Evolutionary conservation across 768 basidiomycete species (phyloP).

Genomic region (Calvatia gigantea): DNA sequence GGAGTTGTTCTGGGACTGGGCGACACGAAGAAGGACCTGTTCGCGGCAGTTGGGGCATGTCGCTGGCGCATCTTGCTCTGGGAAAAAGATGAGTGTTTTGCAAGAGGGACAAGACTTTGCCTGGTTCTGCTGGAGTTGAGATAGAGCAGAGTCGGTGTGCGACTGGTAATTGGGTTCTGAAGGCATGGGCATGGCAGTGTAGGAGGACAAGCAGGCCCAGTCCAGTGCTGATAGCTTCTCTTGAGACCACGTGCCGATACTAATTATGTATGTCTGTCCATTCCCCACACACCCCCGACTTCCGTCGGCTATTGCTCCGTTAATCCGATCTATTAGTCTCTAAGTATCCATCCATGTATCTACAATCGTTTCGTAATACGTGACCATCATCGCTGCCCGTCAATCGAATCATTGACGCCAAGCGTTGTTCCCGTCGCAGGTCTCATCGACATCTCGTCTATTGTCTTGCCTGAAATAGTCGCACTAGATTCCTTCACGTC

Average conservation of each 20-base stretch:
- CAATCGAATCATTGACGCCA: neutral
- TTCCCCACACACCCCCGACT: neutral
- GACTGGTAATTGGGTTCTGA: slow-evolving; percentile 36
- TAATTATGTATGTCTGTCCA: neutral
- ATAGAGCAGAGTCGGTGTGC: neutral
- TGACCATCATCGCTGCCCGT: neutral
- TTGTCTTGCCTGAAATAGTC: neutral
- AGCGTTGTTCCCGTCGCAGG: slow-evolving; percentile 7
- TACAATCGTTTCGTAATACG: neutral
- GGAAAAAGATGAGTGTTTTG: slow-evolving; percentile 5
- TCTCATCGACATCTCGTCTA: slow-evolving; percentile 1
- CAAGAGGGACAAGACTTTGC: slow-evolving; percentile 8
- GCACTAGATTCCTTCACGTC: neutral
- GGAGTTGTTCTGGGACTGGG: slow-evolving; percentile 5
- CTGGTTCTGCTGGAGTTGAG: slow-evolving; percentile 9
- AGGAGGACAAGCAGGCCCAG: neutral
- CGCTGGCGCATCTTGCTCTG: slow-evolving; percentile 12
- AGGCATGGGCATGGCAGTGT: slow-evolving; percentile 41
- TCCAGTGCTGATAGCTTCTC: neutral
- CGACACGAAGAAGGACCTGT: slow-evolving; percentile 14
- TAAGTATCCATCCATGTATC: neutral
- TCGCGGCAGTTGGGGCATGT: slow-evolving; percentile 23
- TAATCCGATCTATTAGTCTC: neutral
- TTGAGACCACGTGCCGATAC: slow-evolving; percentile 10
- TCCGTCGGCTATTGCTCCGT: neutral